phyloP scores from a whole-genome alignment of 2,329 filamentous ascomycete genomes.

The Graphilbum fragrans region DNA sequence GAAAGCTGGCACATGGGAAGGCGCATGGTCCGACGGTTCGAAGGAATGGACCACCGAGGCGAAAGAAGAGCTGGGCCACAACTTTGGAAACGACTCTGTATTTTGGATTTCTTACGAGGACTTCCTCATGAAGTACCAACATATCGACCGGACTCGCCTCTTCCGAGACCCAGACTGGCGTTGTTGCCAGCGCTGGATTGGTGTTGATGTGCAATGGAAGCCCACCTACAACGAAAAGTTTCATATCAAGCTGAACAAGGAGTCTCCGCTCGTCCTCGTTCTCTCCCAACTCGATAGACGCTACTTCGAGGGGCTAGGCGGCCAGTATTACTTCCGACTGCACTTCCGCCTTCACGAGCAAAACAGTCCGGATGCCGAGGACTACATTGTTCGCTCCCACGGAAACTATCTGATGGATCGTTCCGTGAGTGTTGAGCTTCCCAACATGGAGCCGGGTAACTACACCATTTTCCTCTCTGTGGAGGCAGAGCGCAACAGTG shows the following conservation, averaged over 20 bases:
- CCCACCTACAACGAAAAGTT: slow-evolving; percentile 45
- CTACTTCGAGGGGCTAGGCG: slow-evolving; percentile 44
- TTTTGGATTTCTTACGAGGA: slow-evolving; percentile 50
- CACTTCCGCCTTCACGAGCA: slow-evolving; percentile 40
- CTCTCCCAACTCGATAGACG: slow-evolving; percentile 45
- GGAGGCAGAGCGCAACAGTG: slow-evolving; percentile 47
- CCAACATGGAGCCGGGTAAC: slow-evolving; percentile 56
- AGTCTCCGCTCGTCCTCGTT: slow-evolving; percentile 40
- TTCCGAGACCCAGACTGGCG: slow-evolving; percentile 43
- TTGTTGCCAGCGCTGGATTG: slow-evolving; percentile 30
- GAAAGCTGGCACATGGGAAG: slow-evolving; percentile 69
- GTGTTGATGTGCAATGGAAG: slow-evolving; percentile 40
- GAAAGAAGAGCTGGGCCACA: slow-evolving; percentile 59
- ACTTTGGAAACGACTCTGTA: slow-evolving; percentile 64
- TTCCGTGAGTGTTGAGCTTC: slow-evolving; percentile 64
- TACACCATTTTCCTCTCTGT: slow-evolving; percentile 70
- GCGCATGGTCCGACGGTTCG: slow-evolving; percentile 68
- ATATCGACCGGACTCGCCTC: slow-evolving; percentile 45
- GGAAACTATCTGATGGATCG: slow-evolving; percentile 51
- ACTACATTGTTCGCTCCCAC: slow-evolving; percentile 43
- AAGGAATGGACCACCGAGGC: slow-evolving; percentile 76
- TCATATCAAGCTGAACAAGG: slow-evolving; percentile 32
- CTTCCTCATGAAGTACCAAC: slow-evolving; percentile 44
- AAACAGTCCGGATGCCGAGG: slow-evolving; percentile 27
- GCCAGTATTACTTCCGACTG: slow-evolving; percentile 42